Conservation (phyloP, 2,329 filamentous ascomycete genomes). For the Cercospora citrullina region DNA sequence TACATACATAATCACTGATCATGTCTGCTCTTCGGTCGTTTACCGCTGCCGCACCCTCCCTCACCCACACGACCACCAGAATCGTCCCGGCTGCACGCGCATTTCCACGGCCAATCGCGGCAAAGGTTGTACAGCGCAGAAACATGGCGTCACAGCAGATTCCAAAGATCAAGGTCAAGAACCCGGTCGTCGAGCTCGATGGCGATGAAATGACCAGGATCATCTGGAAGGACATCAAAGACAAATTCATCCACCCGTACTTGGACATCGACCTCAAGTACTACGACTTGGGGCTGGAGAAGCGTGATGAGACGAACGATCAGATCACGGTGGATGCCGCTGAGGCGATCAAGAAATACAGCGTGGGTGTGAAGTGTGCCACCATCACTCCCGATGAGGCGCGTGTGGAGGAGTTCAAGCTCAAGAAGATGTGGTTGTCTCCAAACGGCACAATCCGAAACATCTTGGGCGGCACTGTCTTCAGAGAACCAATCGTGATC, state of each 20-base stretch:
- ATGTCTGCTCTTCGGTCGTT: constrained; percentile 31
- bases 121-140: constrained; percentile 39
- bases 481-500: constrained; percentile 98
- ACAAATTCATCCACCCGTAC: constrained; percentile 96
- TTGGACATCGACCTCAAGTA: constrained; percentile 93
- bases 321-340: constrained; percentile 93
- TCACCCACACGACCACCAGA: constrained; percentile 20
- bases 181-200: constrained; percentile 96
- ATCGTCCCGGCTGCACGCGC: constrained; percentile 28
- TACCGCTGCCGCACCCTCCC: constrained; percentile 20
- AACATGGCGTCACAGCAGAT: constrained; percentile 43
- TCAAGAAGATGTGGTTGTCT: constrained; percentile 99
- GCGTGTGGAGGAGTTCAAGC: constrained; percentile 94
- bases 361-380: constrained; percentile 97
- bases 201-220: constrained; percentile 95
- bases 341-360: constrained; percentile 98
- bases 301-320: constrained; percentile 94
- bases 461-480: constrained; percentile 85
- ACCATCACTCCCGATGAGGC: constrained; percentile 98
- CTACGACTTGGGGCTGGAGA: constrained; percentile 68
- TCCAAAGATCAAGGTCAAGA: constrained; percentile 98
- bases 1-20: constrained; percentile 8
- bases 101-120: constrained; percentile 37
- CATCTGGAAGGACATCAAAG: constrained; percentile 99
- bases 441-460: constrained; percentile 86